Evolutionary conservation across 495 filamentous ascomycete genomes (phyloP), one percentile per base, ranked within the genome.

Genomic region (Ramalina peruviana): DNA sequence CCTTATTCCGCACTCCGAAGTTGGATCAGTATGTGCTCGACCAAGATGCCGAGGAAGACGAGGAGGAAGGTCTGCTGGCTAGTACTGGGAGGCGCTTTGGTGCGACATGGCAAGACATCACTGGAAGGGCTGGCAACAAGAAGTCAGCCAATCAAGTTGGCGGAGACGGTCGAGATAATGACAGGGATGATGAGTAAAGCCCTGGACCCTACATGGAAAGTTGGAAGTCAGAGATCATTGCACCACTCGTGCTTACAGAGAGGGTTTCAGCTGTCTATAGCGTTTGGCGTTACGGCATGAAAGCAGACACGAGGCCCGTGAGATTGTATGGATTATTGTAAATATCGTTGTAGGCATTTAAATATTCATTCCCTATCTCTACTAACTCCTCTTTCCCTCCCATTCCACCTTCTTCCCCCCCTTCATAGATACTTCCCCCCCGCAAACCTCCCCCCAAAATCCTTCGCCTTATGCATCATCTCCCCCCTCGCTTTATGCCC

Each of bases 21-120:
- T 60, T 93, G 30, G 72, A 93, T 55, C 71, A 86, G 44, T 76
- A 72, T 41, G 77, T 86, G 62, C 57, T 88, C 9, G 87, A 94
- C 54, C 86, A 88, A 51, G 90, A 96, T 66, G 80, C 86, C 17
- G 86, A 94, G 69, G 85, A 80, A n/a, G 89, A 87, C 12, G 92
- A 97, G 58, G 92, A 98, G 63, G 92, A 98, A 66, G 85, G 87
- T 3, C 66, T 98, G 49, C 68, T 98, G 30, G 85, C 85, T 3
- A 85, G 76, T 54, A 90, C 86, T 5, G 80, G 87, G 3, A 67
- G 89, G 46, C 72, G 85, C 15, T 84, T 88, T 51, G 81, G 81
- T 49, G 84, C 87, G n/a, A 85, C 80, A 16, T 93, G 86, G 87
- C 78, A 88, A 63, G 86, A 94, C 62, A 81, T 94, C 40, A 86